Conservation (phyloP, 1,284 basidiomycete genomes). For the Cystobasidium sp. region DNA sequence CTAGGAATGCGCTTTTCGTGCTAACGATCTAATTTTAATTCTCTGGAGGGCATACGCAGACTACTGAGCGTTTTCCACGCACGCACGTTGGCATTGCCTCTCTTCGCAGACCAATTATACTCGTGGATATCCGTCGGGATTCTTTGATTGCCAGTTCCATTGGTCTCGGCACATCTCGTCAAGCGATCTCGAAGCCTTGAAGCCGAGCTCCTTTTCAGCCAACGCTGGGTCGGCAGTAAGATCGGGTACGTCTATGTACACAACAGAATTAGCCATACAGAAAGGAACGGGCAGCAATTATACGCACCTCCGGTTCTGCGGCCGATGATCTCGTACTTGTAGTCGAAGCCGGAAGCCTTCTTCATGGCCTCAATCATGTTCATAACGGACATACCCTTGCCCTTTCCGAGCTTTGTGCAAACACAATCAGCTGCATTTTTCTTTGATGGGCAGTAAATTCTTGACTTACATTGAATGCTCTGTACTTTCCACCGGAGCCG, state of each 20-base stretch:
- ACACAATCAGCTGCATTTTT: neutral
- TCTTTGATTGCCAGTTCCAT: conserved; percentile 58
- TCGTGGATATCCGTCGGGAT: conserved; percentile 57
- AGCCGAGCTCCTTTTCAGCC: conserved; percentile 92
- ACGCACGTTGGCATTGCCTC: neutral
- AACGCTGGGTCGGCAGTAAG: conserved; percentile 91
- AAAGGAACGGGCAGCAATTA: conserved; percentile 57
- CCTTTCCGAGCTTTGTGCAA: conserved; percentile 71
- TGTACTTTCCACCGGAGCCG: conserved; percentile 66
- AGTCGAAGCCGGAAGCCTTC: conserved; percentile 85
- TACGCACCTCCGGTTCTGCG: conserved; percentile 94
- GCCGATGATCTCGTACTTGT: conserved; percentile 85
- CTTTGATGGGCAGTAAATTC: neutral
- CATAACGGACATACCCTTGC: conserved; percentile 71
- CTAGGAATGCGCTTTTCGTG: too few species aligned
- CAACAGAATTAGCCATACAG: conserved; percentile 23
- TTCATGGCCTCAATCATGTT: conserved; percentile 91
- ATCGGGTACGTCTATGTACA: conserved; percentile 81
- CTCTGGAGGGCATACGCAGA: neutral
- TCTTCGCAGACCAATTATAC: neutral
- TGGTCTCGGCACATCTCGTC: conserved; percentile 76
- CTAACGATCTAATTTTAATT: neutral
- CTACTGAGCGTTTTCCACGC: neutral
- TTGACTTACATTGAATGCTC: conserved; percentile 76
- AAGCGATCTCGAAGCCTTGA: conserved; percentile 78